A percentile compares a stretch with the other conserved stretches of the same genome.
These are phyloP conservation scores for Arthrobotrys megalospora DNA, from an alignment of 2,329 filamentous ascomycete genomes.

Conservation along the genomic window DNA sequence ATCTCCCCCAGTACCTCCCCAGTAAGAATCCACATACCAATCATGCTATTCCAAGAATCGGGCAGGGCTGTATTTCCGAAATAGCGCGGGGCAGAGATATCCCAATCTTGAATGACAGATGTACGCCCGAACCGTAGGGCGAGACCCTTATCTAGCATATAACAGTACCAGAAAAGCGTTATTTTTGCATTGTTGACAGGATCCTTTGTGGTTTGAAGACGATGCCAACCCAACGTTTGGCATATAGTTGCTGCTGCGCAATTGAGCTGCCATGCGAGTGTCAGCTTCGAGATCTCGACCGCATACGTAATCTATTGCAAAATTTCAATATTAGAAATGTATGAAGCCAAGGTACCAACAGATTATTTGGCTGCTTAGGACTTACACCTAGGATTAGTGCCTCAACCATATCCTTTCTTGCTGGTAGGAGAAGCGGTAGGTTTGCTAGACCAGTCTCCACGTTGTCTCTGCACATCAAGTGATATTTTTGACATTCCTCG, in stretches of 20 bases:
- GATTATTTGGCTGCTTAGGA: not conserved
- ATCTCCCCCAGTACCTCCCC: slow-evolving; percentile 63
- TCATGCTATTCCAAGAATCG: slow-evolving; percentile 32
- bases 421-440: slow-evolving; percentile 66
- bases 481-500: slow-evolving; percentile 67
- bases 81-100: slow-evolving; percentile 63
- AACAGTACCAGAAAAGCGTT: slow-evolving; percentile 64
- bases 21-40: slow-evolving; percentile 56
- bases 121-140: slow-evolving; percentile 64
- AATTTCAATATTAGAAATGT: not conserved
- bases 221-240: slow-evolving; percentile 34
- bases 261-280: slow-evolving; percentile 33
- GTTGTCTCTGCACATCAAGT: slow-evolving; percentile 70
- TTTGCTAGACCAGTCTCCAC: slow-evolving; percentile 71
- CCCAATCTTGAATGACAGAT: slow-evolving; percentile 64
- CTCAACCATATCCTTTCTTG: slow-evolving; percentile 64
- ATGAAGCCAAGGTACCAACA: not conserved
- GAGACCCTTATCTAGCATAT: slow-evolving; percentile 64
- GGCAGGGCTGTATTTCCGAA: slow-evolving; percentile 11
- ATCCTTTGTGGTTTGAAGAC: slow-evolving; percentile 4
- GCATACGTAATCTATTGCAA: slow-evolving; percentile 21
- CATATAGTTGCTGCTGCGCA: slow-evolving; percentile 26
- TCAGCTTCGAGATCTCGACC: slow-evolving; percentile 34
- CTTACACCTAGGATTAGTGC: slow-evolving; percentile 63
- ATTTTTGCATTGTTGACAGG: slow-evolving; percentile 12